Evolutionary conservation across 352 stramenopile species (phyloP).

Genomic region (Pythium folliculosum): DNA sequence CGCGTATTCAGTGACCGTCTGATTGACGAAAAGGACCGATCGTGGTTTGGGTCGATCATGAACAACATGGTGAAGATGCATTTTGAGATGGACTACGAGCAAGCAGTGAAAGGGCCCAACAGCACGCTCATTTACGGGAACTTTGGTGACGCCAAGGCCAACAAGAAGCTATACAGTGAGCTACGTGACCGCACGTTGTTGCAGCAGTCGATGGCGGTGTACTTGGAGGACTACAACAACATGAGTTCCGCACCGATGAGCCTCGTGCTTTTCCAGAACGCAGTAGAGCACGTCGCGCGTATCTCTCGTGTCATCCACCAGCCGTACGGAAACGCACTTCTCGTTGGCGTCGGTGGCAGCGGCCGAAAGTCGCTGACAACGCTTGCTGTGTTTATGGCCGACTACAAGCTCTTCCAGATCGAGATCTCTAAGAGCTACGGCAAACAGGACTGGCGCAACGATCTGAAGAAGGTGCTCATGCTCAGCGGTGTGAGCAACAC

Average conservation of each 20-base stretch:
- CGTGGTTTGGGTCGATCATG: conserved; percentile 85
- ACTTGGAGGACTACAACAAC: conserved; percentile 96
- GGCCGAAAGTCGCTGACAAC: conserved; percentile 93
- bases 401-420: conserved; percentile 95
- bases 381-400: conserved; percentile 92
- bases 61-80: conserved; percentile 66
- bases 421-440: conserved; percentile 96
- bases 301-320: conserved; percentile 94
- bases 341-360: conserved; percentile 92
- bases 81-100: conserved; percentile 79
- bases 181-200: conserved; percentile 82
- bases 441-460: conserved; percentile 91
- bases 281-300: conserved; percentile 93
- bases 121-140: conserved; percentile 87
- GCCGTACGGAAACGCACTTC: conserved; percentile 91
- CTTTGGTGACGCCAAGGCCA: conserved; percentile 80
- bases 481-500: conserved; percentile 82
- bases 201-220: conserved; percentile 87
- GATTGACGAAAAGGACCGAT: conserved; percentile 87
- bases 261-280: conserved; percentile 95
- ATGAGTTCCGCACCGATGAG: conserved; percentile 93
- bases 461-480: conserved; percentile 89
- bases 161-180: conserved; percentile 86
- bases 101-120: conserved; percentile 58
- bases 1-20: conserved; percentile 91